Base-by-base conservation (phyloP, 192 early-diverging fungal species). In the Glomus cerebriforme region DNA sequence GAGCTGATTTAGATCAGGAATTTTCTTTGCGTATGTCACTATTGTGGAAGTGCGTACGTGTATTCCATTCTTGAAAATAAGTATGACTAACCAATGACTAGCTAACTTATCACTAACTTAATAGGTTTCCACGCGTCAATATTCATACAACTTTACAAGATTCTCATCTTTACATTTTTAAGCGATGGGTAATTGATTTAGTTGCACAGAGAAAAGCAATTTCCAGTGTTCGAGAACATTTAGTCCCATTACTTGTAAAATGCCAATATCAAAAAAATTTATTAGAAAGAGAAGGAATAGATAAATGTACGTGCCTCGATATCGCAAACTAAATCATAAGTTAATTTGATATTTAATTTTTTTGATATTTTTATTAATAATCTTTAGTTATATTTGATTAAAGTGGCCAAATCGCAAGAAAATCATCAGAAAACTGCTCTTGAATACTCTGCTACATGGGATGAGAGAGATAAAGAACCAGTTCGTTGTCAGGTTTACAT, bases 91-190 rank as follows among this genome's bases (percentile, higher is more conserved):
- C 19, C 22, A 5, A 19, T 54, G 3, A 7, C 7, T 22, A 9
- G 10, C 39, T 39, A 43, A 43, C 47, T 4, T 19, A 19, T 54
- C 3, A 15, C n/a, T 17, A 54, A 54, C 7, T 22, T 54, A 83
- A 81, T 81, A 91, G 92, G 83, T 98, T 96, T 79, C 95, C 96
- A 8, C 87, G 88, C 1, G 84, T 97, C 71, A 87, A 90, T 43
- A 79, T 99, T 39, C 89, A 92, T 68, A 92, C 93, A 62, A 89
- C 93, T 59, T 87, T 98, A 78, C 91, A 93, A 75, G 95, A 98
- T 83, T 93, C 94, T 8, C 98, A 98, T 79, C 72, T 98, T 27
- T 99, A 99, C 78, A 89, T 99, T 15, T 94, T 97, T 83, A 93
- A 96, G 77, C 86, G 88, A 39, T 99, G 98, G 98, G 92, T 99